Evolutionary conservation across 2,329 filamentous ascomycete species (phyloP).

Genomic region (Ascochyta pisi): DNA sequence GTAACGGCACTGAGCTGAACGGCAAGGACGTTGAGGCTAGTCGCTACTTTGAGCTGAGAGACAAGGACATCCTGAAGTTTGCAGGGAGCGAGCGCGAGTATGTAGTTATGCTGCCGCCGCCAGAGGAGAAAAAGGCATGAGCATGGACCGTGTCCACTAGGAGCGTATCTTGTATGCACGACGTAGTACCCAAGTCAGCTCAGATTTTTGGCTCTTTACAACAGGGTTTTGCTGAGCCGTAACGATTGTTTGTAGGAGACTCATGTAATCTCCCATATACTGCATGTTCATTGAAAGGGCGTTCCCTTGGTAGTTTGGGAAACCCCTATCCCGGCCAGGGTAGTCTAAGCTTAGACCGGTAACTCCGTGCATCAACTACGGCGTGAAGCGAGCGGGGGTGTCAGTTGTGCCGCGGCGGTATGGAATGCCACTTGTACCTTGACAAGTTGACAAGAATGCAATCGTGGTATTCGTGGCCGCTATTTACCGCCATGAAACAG

Average conservation of each 20-base stretch:
- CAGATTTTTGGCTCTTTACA: neutral
- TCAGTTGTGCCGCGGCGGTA: conserved; percentile 1
- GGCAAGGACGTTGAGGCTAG: conserved; percentile 74
- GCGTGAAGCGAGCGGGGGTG: conserved; percentile 21
- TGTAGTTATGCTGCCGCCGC: conserved; percentile 80
- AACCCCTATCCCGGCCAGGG: conserved; percentile 5
- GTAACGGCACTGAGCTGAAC: conserved; percentile 88
- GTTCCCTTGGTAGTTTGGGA: neutral
- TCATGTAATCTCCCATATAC: too few relatives aligned
- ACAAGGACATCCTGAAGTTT: conserved; percentile 89
- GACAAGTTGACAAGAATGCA: neutral
- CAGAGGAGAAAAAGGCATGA: conserved; percentile 27
- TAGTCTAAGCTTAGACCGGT: conserved; percentile 25
- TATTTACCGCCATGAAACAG: too few relatives aligned
- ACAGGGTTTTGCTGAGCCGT: neutral
- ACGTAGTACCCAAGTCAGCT: too few relatives aligned
- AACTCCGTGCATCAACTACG: conserved; percentile 14
- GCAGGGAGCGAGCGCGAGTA: conserved; percentile 91
- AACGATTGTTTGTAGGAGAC: neutral
- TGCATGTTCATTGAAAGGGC: neutral
- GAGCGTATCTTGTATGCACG: too few relatives aligned
- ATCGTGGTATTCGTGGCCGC: too few relatives aligned
- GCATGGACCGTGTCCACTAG: neutral
- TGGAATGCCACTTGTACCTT: conserved; percentile 3
- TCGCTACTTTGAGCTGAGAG: conserved; percentile 83